Evolutionary conservation across 768 basidiomycete species (phyloP).

Genomic region (Neoboletus brunneissimus): DNA sequence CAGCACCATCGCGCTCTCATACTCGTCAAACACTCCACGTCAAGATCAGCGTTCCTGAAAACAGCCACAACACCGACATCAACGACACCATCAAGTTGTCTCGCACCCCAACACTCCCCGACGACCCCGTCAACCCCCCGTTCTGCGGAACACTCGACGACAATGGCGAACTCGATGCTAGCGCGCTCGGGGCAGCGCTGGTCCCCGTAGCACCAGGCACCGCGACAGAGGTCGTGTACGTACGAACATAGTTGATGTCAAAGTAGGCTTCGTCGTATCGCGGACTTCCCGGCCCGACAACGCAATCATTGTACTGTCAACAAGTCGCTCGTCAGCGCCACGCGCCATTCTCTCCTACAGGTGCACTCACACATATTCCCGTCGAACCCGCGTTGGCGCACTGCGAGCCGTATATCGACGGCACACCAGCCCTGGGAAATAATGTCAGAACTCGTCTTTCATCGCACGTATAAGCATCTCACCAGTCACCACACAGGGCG

Average conservation of each 20-base stretch:
- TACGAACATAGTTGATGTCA: constrained; percentile 63
- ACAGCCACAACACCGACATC: background rate
- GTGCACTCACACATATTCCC: constrained; percentile 40
- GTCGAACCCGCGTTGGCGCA: constrained; percentile 40
- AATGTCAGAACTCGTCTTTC: background rate
- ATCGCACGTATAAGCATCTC: constrained; percentile 10
- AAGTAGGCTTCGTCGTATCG: constrained; percentile 62
- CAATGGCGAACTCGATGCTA: background rate
- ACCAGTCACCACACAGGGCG: constrained; percentile 52
- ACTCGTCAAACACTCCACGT: constrained; percentile 9
- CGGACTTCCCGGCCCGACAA: constrained; percentile 52
- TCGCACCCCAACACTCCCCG: background rate
- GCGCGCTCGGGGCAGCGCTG: too few relatives aligned
- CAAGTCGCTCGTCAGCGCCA: background rate
- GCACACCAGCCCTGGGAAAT: constrained; percentile 47
- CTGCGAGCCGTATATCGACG: constrained; percentile 38
- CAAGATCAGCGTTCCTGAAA: background rate
- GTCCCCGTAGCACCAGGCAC: constrained; percentile 8
- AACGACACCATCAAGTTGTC: background rate
- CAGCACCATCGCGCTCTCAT: too few relatives aligned
- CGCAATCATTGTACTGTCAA: constrained; percentile 49
- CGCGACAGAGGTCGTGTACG: constrained; percentile 41
- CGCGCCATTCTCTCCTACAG: background rate
- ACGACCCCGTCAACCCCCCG: background rate
- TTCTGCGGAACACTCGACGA: background rate